phyloP scores from a whole-genome alignment of 441 rosid species.

The Hypseocharis bilobata region DNA sequence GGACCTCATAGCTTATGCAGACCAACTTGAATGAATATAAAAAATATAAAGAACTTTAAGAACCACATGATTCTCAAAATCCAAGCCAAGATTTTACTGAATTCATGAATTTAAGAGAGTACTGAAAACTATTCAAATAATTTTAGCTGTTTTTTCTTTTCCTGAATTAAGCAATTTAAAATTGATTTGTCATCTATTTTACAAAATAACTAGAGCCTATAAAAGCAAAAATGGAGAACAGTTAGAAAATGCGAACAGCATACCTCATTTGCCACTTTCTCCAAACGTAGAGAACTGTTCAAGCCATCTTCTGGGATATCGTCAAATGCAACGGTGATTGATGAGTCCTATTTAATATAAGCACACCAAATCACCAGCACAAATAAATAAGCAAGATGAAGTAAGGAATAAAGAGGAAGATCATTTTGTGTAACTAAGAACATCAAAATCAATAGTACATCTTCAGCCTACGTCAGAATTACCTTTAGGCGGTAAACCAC shows the following conservation, averaged over 20 bases:
- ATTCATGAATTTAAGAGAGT: neutral
- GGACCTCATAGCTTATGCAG: neutral
- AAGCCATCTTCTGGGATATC: constrained; percentile 88
- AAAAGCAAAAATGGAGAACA: constrained; percentile 1
- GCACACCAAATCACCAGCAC: constrained; percentile 13
- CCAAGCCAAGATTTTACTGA: neutral
- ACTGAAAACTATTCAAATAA: neutral
- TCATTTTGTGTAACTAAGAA: constrained; percentile 8
- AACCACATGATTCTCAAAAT: neutral
- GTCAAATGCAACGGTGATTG: constrained; percentile 78
- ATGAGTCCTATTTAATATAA: constrained; percentile 51
- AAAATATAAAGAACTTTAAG: constrained; percentile 1
- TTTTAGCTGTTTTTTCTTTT: neutral
- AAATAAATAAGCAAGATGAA: no score
- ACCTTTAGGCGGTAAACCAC: constrained; percentile 85
- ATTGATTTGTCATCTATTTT: neutral
- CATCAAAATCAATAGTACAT: constrained; percentile 6
- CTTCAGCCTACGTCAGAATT: constrained; percentile 13
- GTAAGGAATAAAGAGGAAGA: constrained; percentile 7
- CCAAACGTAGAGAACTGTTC: constrained; percentile 63
- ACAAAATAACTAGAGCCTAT: neutral
- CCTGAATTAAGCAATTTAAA: neutral
- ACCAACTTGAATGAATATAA: neutral
- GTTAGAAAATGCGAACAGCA: neutral
- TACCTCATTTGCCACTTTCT: constrained; percentile 92